A percentile compares a stretch with the other conserved stretches of the same genome.
Conservation (phyloP, 2,329 filamentous ascomycete genomes). For the Dactylellina drechsleri region DNA sequence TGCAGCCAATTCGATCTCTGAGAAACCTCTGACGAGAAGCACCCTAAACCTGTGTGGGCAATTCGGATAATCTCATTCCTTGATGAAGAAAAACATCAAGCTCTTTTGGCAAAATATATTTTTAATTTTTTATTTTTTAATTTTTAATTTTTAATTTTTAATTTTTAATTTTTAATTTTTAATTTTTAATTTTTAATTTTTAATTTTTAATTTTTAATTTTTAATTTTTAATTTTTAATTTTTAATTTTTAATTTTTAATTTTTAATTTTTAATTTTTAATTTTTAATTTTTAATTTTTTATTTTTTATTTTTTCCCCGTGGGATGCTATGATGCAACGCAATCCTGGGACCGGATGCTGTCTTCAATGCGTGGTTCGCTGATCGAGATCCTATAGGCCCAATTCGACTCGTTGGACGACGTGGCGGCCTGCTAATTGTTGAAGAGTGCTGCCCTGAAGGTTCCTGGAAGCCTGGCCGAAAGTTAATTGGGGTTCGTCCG, state of each 20-base stretch:
- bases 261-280: background rate
- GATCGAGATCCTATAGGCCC: constrained; percentile 53
- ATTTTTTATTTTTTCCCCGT: background rate
- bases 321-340: constrained; percentile 36
- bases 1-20: constrained; percentile 28
- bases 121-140: too few species aligned
- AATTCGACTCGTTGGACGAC: constrained; percentile 45
- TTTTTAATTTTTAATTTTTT: background rate
- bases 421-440: constrained; percentile 54
- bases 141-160: too few species aligned
- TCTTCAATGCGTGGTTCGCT: constrained; percentile 54
- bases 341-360: constrained; percentile 50
- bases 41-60: constrained; percentile 42
- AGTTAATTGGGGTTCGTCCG: constrained; percentile 40
- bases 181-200: background rate
- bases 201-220: background rate
- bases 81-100: constrained; percentile 35
- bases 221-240: background rate
- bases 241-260: background rate
- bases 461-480: constrained; percentile 44
- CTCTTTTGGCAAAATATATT: background rate
- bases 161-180: background rate
- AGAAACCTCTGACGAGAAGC: constrained; percentile 7
- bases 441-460: constrained; percentile 39
- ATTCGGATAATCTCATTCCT: constrained; percentile 51